A percentile compares a stretch with the other conserved stretches of the same genome.
phyloP scores from a whole-genome alignment of 768 basidiomycete genomes.

The Lepiota venenata region DNA sequence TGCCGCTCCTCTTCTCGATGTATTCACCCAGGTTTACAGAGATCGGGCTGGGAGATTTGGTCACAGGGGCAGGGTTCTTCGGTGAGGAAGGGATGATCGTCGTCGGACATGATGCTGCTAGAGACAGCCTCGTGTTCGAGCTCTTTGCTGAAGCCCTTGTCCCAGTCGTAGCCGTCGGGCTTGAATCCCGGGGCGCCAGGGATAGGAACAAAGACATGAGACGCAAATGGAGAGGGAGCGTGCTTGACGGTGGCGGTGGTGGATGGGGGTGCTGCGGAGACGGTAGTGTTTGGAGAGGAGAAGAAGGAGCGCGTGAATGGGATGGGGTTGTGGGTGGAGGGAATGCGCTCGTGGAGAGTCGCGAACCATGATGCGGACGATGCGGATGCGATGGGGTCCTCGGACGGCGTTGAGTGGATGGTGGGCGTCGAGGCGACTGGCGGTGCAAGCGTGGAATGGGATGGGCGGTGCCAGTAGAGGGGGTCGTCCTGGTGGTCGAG shows the following conservation, averaged over 20 bases:
- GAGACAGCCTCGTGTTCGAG: slow-evolving; percentile 34
- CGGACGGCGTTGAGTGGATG: not conserved
- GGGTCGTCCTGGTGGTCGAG: slow-evolving; percentile 9
- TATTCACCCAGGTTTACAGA: slow-evolving; percentile 34
- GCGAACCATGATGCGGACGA: not conserved
- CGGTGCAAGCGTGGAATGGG: slow-evolving; percentile 1
- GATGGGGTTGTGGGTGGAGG: not conserved
- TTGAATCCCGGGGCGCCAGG: slow-evolving; percentile 77
- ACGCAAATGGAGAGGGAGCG: slow-evolving; percentile 37
- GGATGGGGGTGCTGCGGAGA: not conserved
- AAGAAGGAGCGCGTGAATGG: slow-evolving; percentile 9
- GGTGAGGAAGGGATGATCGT: not conserved
- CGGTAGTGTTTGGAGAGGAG: not conserved
- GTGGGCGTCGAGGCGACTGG: not conserved
- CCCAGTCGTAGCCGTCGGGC: slow-evolving; percentile 64
- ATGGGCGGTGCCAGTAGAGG: slow-evolving; percentile 2
- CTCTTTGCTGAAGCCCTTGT: slow-evolving; percentile 57
- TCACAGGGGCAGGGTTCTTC: slow-evolving; percentile 4
- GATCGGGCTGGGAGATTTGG: slow-evolving; percentile 5
- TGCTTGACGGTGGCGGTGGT: slow-evolving; percentile 17
- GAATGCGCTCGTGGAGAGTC: slow-evolving; percentile 3
- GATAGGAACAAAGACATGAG: slow-evolving; percentile 38
- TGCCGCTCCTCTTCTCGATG: slow-evolving; percentile 48
- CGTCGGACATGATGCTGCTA: not conserved
- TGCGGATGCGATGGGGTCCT: not conserved